Conservation (phyloP, 768 basidiomycete genomes). For the Tephrocybe sp. region DNA sequence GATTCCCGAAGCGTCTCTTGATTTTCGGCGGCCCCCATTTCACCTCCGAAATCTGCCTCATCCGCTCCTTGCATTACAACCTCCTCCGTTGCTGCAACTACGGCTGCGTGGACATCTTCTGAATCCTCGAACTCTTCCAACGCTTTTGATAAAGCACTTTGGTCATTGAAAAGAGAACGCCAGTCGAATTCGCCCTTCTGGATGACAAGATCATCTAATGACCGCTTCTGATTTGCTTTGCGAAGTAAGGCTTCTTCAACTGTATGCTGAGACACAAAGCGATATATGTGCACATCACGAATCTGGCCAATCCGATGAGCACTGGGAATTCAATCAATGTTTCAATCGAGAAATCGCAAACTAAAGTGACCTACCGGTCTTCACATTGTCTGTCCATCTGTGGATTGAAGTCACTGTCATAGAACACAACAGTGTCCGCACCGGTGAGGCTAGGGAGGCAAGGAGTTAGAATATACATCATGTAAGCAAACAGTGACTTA, state of each 20-base stretch:
- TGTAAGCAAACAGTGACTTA: conserved; percentile 32
- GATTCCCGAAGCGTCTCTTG: conserved; percentile 8
- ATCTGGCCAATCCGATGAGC: conserved; percentile 99
- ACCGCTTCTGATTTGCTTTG: conserved; percentile 97
- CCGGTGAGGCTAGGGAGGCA: conserved; percentile 60
- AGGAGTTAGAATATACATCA: conserved; percentile 14
- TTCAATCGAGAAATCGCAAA: neutral
- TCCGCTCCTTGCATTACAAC: conserved; percentile 73
- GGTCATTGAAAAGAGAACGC: conserved; percentile 77
- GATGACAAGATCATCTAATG: conserved; percentile 87
- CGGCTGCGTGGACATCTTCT: conserved; percentile 83
- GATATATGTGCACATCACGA: conserved; percentile 93
- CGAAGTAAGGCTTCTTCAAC: conserved; percentile 96
- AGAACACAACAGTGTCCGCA: conserved; percentile 95
- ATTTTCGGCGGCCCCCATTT: conserved; percentile 23
- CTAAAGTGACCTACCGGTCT: conserved; percentile 59
- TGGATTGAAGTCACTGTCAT: conserved; percentile 95
- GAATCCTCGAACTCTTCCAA: conserved; percentile 85
- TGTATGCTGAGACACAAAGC: conserved; percentile 85
- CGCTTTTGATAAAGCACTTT: conserved; percentile 63
- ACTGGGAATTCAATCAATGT: conserved; percentile 34
- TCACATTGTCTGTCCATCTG: conserved; percentile 98
- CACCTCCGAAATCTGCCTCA: conserved; percentile 73
- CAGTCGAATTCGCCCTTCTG: conserved; percentile 95
- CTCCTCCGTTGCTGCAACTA: conserved; percentile 72